Base-by-base conservation (phyloP, 768 basidiomycete species). In the Thelephora aurantiotincta region DNA sequence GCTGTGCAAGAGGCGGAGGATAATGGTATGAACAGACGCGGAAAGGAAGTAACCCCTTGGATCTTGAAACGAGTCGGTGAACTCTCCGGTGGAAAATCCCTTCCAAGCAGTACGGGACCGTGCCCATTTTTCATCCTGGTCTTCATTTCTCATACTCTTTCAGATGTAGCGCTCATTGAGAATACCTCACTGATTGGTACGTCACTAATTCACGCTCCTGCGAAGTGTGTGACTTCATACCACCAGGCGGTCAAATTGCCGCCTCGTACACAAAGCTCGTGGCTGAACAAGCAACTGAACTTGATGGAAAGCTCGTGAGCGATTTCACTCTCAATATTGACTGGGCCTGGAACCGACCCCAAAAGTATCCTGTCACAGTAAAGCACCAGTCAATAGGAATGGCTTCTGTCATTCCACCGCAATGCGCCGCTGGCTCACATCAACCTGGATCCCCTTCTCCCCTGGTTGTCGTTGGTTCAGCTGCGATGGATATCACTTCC, bases 31-130 rank as follows among this genome's bases (percentile, higher is more conserved):
- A 82, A 74, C 56, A 77, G 69, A 55, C 68, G 71, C 14, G 96
- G 96, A 2, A 97, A 96, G 55, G 86, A 90, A 50, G 91, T 76
- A 5, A 99, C 96, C 1, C 96, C 96, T 6, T 98, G 94, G 94
- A 68, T 99, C 9, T 68, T 99, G 26, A 69, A 72, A 38, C 78
- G 94, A 26, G 80, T 98, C 1, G 73, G 73, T 13, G 83, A 94
- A 59, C 68, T 98, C 43, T 90, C 85, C 0, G 58, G 73, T 30
- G 90, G 90, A 2, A 69, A 69, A 51, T 90, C 89, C 5, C 65
- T 96, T 45, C 66, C 70, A 35, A 80, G 75, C 57, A 84, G 82
- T 84, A 50, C 62, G 82, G 65, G 16, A 3, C 4, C 49, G 9
- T 19, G 22, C 9, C 7, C 19, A 3, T 20, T 20, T 26, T 33